phyloP scores from a whole-genome alignment of 192 early-diverging fungal genomes.

The Backusella morwellensis region DNA sequence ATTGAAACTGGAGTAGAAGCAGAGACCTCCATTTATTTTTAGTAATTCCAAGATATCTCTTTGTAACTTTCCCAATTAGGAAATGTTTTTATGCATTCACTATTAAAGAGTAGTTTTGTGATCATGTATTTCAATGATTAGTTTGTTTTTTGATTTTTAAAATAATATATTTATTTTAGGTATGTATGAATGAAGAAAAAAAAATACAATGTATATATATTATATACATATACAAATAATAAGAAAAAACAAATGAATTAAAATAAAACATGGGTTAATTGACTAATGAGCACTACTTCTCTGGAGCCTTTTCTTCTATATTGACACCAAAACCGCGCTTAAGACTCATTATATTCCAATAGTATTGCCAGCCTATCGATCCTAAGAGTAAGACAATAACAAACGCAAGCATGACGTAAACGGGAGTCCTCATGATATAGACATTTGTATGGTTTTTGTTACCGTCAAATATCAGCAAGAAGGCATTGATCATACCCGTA shows the following conservation, averaged over 20 bases:
- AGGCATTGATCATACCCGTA: conserved; percentile 49
- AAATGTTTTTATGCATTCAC: background rate
- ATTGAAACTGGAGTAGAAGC: too few species aligned
- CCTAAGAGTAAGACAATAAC: conserved; percentile 14
- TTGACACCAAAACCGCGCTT: conserved; percentile 32
- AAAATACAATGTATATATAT: background rate
- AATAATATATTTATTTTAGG: background rate
- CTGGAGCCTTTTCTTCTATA: conserved; percentile 12
- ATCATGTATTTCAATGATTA: background rate
- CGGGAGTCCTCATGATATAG: conserved; percentile 21
- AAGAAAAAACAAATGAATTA: background rate
- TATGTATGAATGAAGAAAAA: background rate
- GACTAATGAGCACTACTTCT: background rate
- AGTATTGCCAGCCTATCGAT: conserved; percentile 34
- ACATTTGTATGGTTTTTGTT: conserved; percentile 25
- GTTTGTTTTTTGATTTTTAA: background rate
- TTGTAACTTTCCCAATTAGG: background rate
- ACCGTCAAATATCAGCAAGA: conserved; percentile 24
- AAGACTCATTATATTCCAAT: conserved; percentile 33
- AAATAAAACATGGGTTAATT: background rate
- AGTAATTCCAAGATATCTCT: background rate
- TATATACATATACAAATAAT: background rate
- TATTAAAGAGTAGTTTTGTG: background rate
- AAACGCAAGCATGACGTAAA: conserved; percentile 30
- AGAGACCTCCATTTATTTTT: background rate